phyloP scores from a whole-genome alignment of 768 basidiomycete species.

The Hypholoma fasciculare region DNA sequence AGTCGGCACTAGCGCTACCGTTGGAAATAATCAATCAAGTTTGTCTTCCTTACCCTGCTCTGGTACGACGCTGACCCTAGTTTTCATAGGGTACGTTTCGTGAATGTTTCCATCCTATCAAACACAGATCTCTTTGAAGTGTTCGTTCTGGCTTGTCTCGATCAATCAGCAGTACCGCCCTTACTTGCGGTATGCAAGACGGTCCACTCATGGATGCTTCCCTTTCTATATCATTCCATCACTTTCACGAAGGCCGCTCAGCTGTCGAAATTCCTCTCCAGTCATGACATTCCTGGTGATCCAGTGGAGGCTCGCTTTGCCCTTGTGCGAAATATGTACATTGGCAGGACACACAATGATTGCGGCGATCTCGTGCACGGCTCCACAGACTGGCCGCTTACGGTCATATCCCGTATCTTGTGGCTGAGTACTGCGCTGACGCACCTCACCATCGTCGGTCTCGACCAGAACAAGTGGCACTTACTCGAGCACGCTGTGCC shows the following conservation, averaged over 20 bases:
- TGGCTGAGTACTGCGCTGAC: conserved; percentile 24
- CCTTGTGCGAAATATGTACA: conserved; percentile 30
- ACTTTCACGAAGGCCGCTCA: conserved; percentile 18
- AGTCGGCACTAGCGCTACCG: not conserved
- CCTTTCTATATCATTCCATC: conserved; percentile 24
- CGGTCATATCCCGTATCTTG: conserved; percentile 31
- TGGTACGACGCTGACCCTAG: not conserved
- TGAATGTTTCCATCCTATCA: not conserved
- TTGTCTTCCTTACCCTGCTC: not conserved
- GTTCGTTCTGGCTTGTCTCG: conserved; percentile 5
- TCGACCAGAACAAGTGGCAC: conserved; percentile 31
- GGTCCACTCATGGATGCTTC: conserved; percentile 17
- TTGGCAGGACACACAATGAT: conserved; percentile 21
- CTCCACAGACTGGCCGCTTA: conserved; percentile 30
- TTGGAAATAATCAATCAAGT: conserved; percentile 5
- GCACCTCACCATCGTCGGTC: conserved; percentile 27
- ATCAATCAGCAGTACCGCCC: not conserved
- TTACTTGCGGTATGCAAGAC: conserved; percentile 13
- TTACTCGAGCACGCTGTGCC: conserved; percentile 30
- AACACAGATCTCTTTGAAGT: conserved; percentile 4
- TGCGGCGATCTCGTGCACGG: conserved; percentile 29
- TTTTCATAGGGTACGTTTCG: conserved; percentile 4
- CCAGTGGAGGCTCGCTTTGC: conserved; percentile 16
- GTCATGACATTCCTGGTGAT: conserved; percentile 20
- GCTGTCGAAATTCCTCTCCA: conserved; percentile 18